Evolutionary conservation across 78 protist genomes (phyloP).

Genomic region (Emiliania huxleyi): DNA sequence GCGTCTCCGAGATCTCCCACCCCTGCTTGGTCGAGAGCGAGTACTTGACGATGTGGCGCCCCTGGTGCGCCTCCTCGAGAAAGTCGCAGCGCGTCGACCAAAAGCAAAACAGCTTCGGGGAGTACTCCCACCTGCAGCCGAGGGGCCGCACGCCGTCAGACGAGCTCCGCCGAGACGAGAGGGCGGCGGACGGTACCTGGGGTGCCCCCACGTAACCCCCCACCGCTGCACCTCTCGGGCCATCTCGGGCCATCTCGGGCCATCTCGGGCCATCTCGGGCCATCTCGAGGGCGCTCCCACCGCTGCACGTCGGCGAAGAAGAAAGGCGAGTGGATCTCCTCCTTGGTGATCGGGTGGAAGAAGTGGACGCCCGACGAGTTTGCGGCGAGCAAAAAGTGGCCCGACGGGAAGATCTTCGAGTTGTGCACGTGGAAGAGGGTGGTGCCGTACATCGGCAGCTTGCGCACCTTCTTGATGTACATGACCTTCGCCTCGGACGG

Average conservation of each 20-base stretch:
- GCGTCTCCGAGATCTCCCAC: background rate
- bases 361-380: background rate
- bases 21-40: background rate
- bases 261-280: too few species aligned
- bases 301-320: background rate
- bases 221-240: too few species aligned
- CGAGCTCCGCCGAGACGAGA: too few species aligned
- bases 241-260: too few species aligned
- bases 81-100: background rate
- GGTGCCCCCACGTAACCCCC: too few species aligned
- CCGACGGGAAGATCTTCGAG: background rate
- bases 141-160: too few species aligned
- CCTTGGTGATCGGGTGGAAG: background rate
- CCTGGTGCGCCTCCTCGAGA: background rate
- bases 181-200: background rate
- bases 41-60: constrained; percentile 6
- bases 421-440: constrained; percentile 4
- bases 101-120: background rate
- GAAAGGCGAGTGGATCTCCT: background rate
- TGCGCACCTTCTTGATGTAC: background rate
- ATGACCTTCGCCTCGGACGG: background rate
- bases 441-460: background rate
- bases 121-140: too few species aligned
- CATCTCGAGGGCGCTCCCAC: too few species aligned
- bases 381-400: background rate